Evolutionary conservation across 2,329 filamentous ascomycete species (phyloP).

Genomic region (Pseudogymnoascus pannorum): DNA sequence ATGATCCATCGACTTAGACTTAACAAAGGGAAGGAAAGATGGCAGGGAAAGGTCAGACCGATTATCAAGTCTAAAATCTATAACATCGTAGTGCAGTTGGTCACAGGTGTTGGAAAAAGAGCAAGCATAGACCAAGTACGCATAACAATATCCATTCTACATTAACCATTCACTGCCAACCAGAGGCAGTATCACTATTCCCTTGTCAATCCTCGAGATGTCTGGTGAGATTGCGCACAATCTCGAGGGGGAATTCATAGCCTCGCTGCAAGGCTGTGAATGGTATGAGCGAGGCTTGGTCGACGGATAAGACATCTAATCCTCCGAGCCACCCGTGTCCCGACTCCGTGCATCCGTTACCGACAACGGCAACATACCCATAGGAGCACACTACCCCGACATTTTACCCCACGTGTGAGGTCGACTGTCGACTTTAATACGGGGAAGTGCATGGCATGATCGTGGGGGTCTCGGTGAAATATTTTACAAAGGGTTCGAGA

Average conservation of each 20-base stretch:
- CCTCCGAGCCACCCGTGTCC: slow-evolving; percentile 64
- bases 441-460: background rate
- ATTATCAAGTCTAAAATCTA: background rate
- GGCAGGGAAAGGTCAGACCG: background rate
- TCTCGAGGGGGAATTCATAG: background rate
- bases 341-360: slow-evolving; percentile 54
- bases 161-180: background rate
- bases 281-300: too few species aligned
- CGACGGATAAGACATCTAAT: slow-evolving; percentile 47
- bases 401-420: slow-evolving; percentile 60
- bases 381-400: slow-evolving; percentile 67
- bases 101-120: background rate
- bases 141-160: background rate
- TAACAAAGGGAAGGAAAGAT: background rate
- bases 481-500: background rate
- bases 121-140: background rate
- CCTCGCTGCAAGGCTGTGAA: background rate
- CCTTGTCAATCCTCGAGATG: background rate
- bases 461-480: slow-evolving; percentile 5
- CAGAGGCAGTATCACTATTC: background rate
- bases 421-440: slow-evolving; percentile 6
- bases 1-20: background rate
- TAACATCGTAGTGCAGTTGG: background rate
- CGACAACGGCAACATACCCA: too few species aligned
- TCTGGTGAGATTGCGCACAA: background rate